Base-by-base conservation (phyloP, 225 moss, liverwort and hornwort genomes). In the Asterella californica region DNA sequence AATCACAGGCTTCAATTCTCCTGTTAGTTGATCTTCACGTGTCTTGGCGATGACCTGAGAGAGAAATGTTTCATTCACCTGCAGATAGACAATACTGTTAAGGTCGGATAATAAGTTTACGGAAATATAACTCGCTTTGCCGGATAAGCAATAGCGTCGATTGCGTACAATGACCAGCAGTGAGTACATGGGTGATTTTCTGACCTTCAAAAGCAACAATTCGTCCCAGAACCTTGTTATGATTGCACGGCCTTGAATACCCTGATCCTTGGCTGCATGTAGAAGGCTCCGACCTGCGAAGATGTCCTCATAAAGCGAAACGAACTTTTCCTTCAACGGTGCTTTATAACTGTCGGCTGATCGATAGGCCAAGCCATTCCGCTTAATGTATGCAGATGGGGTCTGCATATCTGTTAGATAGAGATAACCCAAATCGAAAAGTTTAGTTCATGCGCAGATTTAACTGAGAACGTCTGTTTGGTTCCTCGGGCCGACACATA, bases 191-290 rank as follows among this genome's bases (percentile, higher is more conserved):
- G 57, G 5, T 2, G 2, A 5, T 42, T 15, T 45, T 33, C 79
- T 81, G 79, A 92, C 95, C 93, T 95, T 95, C 73, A 95, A 84
- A 49, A 95, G 86, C 67, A 95, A 81, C 77, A 95, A 82, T 75
- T 95, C 93, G 75, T 93, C 93, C 95, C 95, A 95, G 82, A 92
- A 93, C 79, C 95, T 92, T 79, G 90, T 81, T 59, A 91, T 88
- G 48, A 70, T 71, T 67, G 88, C 91, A 81, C 90, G 93, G 62
- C 93, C 92, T 87, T 95, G 93, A 85, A 95, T 90, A 77, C 95
- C 95, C 76, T 89, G 91, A 84, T 89, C 89, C 85, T 90, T 95
- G 27, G 92, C 86, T 79, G 92, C 90, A 85, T 93, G 91, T 70
- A 93, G 84, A 63, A 87, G 92, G 87, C 95, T 90, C 80, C 92